Base-by-base conservation (phyloP, 352 stramenopile species). In the Phytophthora hybrid region DNA sequence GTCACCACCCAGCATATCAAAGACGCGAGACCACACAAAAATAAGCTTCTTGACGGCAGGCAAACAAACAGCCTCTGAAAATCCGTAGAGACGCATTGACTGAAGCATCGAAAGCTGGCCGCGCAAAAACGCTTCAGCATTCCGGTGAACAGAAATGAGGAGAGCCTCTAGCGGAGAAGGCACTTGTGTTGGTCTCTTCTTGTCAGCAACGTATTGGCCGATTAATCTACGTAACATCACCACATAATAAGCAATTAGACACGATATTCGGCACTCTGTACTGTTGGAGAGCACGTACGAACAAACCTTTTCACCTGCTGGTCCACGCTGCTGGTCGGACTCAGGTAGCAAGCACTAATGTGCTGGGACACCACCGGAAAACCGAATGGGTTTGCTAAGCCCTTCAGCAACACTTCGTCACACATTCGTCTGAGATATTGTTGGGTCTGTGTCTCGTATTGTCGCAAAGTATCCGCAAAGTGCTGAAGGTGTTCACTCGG, bases 301-400 rank as follows among this genome's bases (percentile, higher is more conserved):
- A 41, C 64, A 49, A 78, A 91, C 84, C 83, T 82, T 72, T 95
- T 97, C 32, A 95, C 79, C n/a, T 68, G 79, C 34, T 90, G 78
- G 59, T 93, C 83, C 34, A 94, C 59, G 32, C 46, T 67, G 11
- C 58, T 74, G 19, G 76, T 93, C n/a, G 86, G 85, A 54, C 84
- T 94, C 14, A 97, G 74, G 49, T 93, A 78, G 44, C 89, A 96
- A 29, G 90, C 55, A 26, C 73, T 93, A 3, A 93, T 81, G 39
- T 96, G 87, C 52, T 97, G 90, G 7, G 84, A 90, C 19, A 97
- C 89, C 51, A 95, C 80, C 4, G 90, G 90, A 68, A 94, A 94
- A 5, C 74, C 71, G 39, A 97, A 83, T 4, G 90, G 86, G 59
- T 96, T 95, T 18, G 66, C 81, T 46, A 96, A 69, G 1, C 89